Evolutionary conservation across 306 rosid genomes (phyloP).

Genomic region (Vigna trinervia): DNA sequence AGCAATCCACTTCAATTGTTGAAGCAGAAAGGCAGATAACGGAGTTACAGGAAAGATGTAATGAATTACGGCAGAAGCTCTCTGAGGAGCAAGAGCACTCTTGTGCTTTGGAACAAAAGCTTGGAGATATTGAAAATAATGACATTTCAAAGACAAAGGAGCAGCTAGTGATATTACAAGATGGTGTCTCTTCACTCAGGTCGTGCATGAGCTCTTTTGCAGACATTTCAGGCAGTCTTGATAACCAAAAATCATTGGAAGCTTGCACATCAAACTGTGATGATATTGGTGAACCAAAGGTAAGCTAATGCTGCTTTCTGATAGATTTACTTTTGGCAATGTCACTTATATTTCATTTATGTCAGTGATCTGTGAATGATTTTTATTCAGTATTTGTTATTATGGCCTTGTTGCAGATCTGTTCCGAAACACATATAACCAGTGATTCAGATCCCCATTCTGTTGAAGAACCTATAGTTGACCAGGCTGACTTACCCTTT

Average conservation of each 20-base stretch:
- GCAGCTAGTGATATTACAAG: conserved; percentile 71
- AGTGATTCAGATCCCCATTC: conserved; percentile 34
- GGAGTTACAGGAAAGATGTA: conserved; percentile 60
- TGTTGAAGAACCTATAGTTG: conserved; percentile 47
- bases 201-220: conserved; percentile 71
- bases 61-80: conserved; percentile 60
- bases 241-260: conserved; percentile 51
- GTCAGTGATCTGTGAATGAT: conserved; percentile 42
- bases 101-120: conserved; percentile 61
- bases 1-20: conserved; percentile 57
- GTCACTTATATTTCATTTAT: conserved; percentile 48
- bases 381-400: conserved; percentile 50
- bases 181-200: conserved; percentile 73
- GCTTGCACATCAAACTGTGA: conserved; percentile 41
- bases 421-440: conserved; percentile 47
- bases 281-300: conserved; percentile 60
- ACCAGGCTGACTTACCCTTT: conserved; percentile 48
- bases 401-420: conserved; percentile 74
- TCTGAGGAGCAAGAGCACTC: conserved; percentile 65
- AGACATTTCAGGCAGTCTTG: conserved; percentile 53
- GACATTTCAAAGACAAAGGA: conserved; percentile 71
- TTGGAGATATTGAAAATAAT: conserved; percentile 64
- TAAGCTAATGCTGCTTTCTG: conserved; percentile 63
- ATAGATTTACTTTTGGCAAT: conserved; percentile 44
- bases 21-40: conserved; percentile 61